phyloP scores from a whole-genome alignment of 1,139 yeast species.

The Meyerozyma athensensis region DNA sequence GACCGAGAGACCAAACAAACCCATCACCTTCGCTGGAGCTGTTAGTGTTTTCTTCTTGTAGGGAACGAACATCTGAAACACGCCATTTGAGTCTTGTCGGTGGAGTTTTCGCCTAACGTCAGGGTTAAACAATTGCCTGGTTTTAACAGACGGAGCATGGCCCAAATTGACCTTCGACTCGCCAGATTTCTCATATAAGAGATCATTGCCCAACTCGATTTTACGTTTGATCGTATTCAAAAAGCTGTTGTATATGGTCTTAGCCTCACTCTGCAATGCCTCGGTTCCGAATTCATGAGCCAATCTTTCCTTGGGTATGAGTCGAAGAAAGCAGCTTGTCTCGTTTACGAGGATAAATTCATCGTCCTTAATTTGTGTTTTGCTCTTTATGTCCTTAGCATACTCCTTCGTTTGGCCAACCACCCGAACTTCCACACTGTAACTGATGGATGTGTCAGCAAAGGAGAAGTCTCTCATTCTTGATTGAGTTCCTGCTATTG shows the following conservation, averaged over 20 bases:
- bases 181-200: constrained; percentile 4
- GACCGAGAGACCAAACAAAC: constrained; percentile 15
- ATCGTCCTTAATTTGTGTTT: constrained; percentile 7
- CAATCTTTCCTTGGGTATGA: constrained; percentile 17
- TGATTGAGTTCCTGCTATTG: neutral
- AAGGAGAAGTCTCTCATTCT: constrained; percentile 11
- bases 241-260: constrained; percentile 14
- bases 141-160: constrained; percentile 15
- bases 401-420: constrained; percentile 11
- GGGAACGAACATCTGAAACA: constrained; percentile 15
- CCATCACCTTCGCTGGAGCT: constrained; percentile 20
- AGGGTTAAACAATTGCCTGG: constrained; percentile 15
- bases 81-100: neutral
- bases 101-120: constrained; percentile 4
- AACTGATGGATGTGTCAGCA: constrained; percentile 13
- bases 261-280: constrained; percentile 12
- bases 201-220: constrained; percentile 14
- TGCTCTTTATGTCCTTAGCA: constrained; percentile 3
- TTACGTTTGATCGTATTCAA: constrained; percentile 13
- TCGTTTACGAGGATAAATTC: constrained; percentile 22
- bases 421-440: constrained; percentile 13
- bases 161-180: constrained; percentile 5
- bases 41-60: constrained; percentile 18
- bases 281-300: constrained; percentile 10
- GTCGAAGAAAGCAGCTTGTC: constrained; percentile 18